A percentile compares a stretch with the other conserved stretches of the same genome.
These are phyloP conservation scores for Pistacia integerrima DNA, from an alignment of 345 rosid genomes.

Conservation along the genomic window DNA sequence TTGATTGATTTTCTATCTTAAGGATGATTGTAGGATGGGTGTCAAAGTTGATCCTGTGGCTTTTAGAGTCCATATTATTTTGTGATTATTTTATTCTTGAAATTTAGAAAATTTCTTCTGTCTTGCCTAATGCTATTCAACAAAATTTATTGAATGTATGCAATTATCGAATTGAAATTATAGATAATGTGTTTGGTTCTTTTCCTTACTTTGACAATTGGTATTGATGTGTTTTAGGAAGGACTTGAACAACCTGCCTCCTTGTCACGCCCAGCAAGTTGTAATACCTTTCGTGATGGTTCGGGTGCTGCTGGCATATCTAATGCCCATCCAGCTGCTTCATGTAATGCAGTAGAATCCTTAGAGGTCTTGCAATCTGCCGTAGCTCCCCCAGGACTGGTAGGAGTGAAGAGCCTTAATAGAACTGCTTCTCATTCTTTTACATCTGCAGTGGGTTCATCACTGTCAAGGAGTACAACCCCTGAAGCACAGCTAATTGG, in stretches of 20 bases:
- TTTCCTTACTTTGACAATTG: constrained; percentile 9
- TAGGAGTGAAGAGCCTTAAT: constrained; percentile 39
- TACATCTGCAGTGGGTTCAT: constrained; percentile 58
- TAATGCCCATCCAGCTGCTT: constrained; percentile 38
- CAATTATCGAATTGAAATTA: neutral
- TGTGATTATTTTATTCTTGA: neutral
- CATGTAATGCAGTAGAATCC: constrained; percentile 46
- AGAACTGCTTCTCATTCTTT: constrained; percentile 38
- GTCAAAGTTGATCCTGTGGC: neutral
- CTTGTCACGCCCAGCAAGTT: constrained; percentile 68
- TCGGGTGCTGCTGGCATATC: constrained; percentile 42
- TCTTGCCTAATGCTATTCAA: neutral
- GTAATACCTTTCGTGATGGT: constrained; percentile 64
- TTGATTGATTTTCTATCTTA: too few species aligned
- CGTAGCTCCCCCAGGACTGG: constrained; percentile 41
- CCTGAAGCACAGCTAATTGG: constrained; percentile 66
- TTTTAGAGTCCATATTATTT: neutral
- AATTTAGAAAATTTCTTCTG: neutral
- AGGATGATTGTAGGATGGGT: neutral
- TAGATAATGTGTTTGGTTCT: neutral
- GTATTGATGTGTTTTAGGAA: constrained; percentile 48
- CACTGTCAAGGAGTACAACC: constrained; percentile 66
- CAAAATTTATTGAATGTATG: neutral
- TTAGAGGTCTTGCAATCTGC: constrained; percentile 50
- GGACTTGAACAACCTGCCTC: constrained; percentile 65